Base-by-base conservation (phyloP, 164 flowering plant genomes). In the Hamamelis virginiana region DNA sequence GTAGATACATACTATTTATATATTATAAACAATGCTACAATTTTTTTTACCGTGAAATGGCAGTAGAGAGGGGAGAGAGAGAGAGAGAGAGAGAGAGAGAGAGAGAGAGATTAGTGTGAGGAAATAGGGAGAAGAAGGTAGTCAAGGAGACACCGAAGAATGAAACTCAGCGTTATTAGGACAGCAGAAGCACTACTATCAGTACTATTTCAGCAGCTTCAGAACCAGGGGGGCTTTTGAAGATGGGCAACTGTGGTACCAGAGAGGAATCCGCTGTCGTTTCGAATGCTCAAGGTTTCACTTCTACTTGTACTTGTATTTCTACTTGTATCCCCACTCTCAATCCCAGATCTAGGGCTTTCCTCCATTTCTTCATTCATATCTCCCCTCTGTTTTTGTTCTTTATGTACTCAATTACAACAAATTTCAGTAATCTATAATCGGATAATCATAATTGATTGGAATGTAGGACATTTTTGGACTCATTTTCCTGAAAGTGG, bases 161-260 rank as follows among this genome's bases (percentile, higher is more conserved):
- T 83, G 84, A 80, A 62, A 80, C 72, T 67, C 76, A 61, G 78
- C 50, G 62, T 51, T 67, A 62, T 47, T 33, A 56, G 11, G 22
- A 67, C 43, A 71, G 10, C 64, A 38, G 15, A n/a, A 53, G 50
- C 48, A 26, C 15, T n/a, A 62, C 8, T 47, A 48, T 6, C 33
- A 46, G 3, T 1, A 25, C 47, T 23, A 16, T 9, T 23, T 57
- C 60, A 57, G 18, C 57, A 55, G 51, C 63, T n/a, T 3, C 12
- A n/a, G 19, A 65, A 12, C 1, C 53, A 47, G 10, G 26, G 64
- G 1, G 58, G 26, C 22, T 41, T 53, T 18, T 21, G 21, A 64
- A 71, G 58, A 94, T 94, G 98, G 97, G 98, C 21, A 94, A 92
- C 76, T 94, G 98, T 68, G 97, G 97, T 50, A 94, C 94, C 68